A percentile compares a stretch with the other conserved stretches of the same genome.
These are phyloP conservation scores for Aspergillus conjunctus DNA, from an alignment of 495 filamentous ascomycete species.

Conservation along the genomic window DNA sequence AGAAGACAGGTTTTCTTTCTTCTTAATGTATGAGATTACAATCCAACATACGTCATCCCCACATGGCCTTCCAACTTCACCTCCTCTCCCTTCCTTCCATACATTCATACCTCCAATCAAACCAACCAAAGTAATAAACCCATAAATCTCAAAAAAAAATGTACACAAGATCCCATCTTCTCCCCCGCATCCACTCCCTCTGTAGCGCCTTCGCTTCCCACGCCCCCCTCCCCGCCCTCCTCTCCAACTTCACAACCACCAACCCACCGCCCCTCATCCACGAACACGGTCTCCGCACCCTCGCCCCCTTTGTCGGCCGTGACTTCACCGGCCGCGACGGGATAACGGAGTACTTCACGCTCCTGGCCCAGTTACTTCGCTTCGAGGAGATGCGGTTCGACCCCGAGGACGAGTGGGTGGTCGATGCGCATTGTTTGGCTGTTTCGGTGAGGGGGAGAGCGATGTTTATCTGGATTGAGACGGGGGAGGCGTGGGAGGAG, in stretches of 20 bases:
- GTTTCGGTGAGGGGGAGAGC: conserved; percentile 54
- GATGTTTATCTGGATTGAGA: conserved; percentile 52
- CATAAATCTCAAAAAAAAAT: neutral
- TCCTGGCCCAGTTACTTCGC: conserved; percentile 40
- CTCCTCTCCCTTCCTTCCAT: neutral
- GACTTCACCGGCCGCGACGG: conserved; percentile 53
- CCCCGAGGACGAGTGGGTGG: conserved; percentile 46
- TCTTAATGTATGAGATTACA: neutral
- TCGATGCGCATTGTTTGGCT: conserved; percentile 46
- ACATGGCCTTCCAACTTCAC: neutral
- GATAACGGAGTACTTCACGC: conserved; percentile 49
- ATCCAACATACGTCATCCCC: conserved; percentile 2
- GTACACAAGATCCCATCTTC: neutral
- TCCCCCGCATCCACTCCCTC: conserved; percentile 37
- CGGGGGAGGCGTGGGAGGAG: conserved; percentile 59
- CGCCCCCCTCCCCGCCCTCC: conserved; percentile 32
- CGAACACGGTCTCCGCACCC: conserved; percentile 62
- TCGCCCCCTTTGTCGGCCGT: conserved; percentile 64
- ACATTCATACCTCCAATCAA: conserved; percentile 3
- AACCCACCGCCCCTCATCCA: conserved; percentile 39
- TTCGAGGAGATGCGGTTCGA: conserved; percentile 57
- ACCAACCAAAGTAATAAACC: neutral
- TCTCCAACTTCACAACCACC: conserved; percentile 52
- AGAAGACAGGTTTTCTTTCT: neutral
- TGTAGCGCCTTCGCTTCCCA: conserved; percentile 48